Percentiles rank a stretch among this genome's conserved stretches.
Conservation (phyloP, 164 flowering plant species). For the Chimonanthus salicifolius region DNA sequence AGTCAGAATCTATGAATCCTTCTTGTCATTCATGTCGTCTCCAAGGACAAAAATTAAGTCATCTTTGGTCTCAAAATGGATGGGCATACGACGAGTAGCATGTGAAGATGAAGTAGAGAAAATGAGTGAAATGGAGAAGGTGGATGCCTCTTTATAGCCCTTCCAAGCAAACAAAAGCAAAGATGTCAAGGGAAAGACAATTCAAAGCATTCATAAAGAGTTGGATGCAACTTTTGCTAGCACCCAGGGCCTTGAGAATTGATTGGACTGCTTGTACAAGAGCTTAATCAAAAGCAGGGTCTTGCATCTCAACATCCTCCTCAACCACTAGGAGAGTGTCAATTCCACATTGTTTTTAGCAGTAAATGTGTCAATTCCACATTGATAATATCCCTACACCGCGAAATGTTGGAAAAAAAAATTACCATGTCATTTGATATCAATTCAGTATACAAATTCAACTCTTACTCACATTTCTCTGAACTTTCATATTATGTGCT, state of each 20-base stretch:
- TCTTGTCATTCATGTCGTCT: constrained; percentile 24
- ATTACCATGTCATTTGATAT: not conserved
- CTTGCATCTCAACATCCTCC: constrained; percentile 24
- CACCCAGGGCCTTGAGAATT: constrained; percentile 39
- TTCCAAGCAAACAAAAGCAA: constrained; percentile 7
- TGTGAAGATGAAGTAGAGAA: constrained; percentile 7
- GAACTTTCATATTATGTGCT: not conserved
- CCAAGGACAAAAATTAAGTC: constrained; percentile 9
- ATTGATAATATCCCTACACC: not conserved
- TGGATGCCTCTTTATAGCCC: constrained; percentile 20
- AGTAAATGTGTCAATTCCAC: not conserved
- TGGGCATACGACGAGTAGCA: constrained; percentile 5
- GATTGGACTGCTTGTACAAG: constrained; percentile 44
- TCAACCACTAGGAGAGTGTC: too few relatives aligned
- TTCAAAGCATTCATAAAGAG: constrained; percentile 30
- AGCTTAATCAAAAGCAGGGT: constrained; percentile 56
- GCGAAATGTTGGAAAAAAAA: too few relatives aligned
- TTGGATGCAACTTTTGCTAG: constrained; percentile 45
- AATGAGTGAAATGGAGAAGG: constrained; percentile 29
- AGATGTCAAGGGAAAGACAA: constrained; percentile 14
- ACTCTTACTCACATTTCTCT: not conserved
- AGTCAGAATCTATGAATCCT: constrained; percentile 25
- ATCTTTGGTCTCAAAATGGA: constrained; percentile 26
- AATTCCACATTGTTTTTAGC: too few relatives aligned
- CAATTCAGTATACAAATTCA: not conserved